Conservation (phyloP, 1,284 basidiomycete species). For the Ceratobasidium sp. region DNA sequence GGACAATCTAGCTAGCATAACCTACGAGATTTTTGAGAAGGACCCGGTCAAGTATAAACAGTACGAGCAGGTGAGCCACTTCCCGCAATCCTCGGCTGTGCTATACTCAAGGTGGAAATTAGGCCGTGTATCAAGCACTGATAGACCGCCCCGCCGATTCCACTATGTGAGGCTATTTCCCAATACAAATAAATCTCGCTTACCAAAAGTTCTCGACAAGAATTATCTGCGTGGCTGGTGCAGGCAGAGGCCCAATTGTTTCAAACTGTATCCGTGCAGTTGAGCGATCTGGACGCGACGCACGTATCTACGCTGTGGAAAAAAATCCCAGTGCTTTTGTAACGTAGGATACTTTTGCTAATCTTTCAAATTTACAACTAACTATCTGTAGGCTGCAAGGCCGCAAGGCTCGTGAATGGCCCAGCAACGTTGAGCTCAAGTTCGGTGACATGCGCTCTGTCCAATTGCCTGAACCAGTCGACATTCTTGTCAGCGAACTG, state of each 20-base stretch:
- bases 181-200: not conserved
- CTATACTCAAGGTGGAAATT: conserved; percentile 13
- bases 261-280: conserved; percentile 84
- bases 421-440: conserved; percentile 78
- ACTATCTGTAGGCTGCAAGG: conserved; percentile 74
- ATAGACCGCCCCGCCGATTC: conserved; percentile 69
- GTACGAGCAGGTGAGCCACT: conserved; percentile 84
- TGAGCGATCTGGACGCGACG: conserved; percentile 71
- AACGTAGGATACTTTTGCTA: conserved; percentile 68
- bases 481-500: conserved; percentile 96
- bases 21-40: conserved; percentile 97
- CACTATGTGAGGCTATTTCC: conserved; percentile 61
- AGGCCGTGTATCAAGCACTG: conserved; percentile 87
- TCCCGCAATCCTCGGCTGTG: too few species aligned
- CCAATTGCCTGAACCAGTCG: conserved; percentile 83
- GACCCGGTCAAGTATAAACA: conserved; percentile 96
- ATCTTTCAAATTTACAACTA: conserved; percentile 44
- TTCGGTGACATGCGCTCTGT: conserved; percentile 95
- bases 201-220: too few species aligned
- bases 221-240: conserved; percentile 90
- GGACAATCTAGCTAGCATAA: conserved; percentile 94
- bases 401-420: conserved; percentile 85
- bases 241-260: conserved; percentile 95
- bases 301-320: conserved; percentile 88
- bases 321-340: conserved; percentile 96